phyloP scores from a whole-genome alignment of 2,329 filamentous ascomycete genomes.

The Botrytis aclada region DNA sequence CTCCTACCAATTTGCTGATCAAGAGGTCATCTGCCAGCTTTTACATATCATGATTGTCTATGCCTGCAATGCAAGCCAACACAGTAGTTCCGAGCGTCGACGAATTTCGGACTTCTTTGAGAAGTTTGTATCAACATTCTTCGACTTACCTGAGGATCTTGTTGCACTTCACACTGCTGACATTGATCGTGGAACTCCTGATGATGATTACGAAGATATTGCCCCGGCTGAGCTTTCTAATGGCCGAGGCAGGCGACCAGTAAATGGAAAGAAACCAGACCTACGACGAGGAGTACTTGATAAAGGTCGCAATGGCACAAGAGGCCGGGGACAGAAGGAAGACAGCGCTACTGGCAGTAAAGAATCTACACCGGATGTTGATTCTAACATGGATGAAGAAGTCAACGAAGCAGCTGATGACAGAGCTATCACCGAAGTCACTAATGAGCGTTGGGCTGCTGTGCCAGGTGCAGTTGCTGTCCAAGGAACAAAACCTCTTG shows the following conservation, averaged over 20 bases:
- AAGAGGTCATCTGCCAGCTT: constrained; percentile 62
- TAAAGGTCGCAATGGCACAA: constrained; percentile 67
- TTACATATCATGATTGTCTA: constrained; percentile 63
- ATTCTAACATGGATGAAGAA: constrained; percentile 75
- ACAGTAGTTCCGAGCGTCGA: constrained; percentile 69
- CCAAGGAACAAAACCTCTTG: constrained; percentile 49
- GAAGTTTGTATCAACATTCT: constrained; percentile 72
- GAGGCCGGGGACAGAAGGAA: constrained; percentile 70
- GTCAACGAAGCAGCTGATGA: constrained; percentile 61
- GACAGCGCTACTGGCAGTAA: constrained; percentile 80
- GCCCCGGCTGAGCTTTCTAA: constrained; percentile 68
- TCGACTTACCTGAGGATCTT: constrained; percentile 68
- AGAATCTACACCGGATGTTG: constrained; percentile 81
- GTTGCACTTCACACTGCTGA: constrained; percentile 65
- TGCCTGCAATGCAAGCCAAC: constrained; percentile 65
- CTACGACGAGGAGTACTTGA: constrained; percentile 85
- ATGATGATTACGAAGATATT: constrained; percentile 67
- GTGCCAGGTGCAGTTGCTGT: constrained; percentile 55
- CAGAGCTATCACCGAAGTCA: constrained; percentile 57
- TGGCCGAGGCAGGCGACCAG: constrained; percentile 59
- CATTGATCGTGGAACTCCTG: constrained; percentile 66
- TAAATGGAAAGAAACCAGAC: constrained; percentile 70
- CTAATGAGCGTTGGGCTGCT: constrained; percentile 64
- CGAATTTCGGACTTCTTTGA: constrained; percentile 74
- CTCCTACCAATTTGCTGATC: constrained; percentile 69